Percentiles rank a stretch among this genome's conserved stretches.
phyloP scores from a whole-genome alignment of 441 rosid genomes.

The Arabidopsis lyrata region DNA sequence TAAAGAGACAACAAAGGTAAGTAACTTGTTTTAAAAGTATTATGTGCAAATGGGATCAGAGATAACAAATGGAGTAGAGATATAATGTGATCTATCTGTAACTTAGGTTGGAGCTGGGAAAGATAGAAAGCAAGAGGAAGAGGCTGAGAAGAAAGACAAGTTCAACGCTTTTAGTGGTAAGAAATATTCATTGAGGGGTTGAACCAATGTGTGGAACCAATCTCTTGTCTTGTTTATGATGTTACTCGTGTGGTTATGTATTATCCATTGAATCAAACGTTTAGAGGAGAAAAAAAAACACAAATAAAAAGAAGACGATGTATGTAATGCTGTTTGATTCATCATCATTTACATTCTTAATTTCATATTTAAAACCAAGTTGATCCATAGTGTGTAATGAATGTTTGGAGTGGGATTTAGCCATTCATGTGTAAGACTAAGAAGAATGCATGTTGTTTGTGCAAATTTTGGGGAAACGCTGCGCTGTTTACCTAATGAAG shows the following conservation, averaged over 20 bases:
- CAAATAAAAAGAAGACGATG: no score
- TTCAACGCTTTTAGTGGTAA: constrained; percentile 84
- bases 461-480: not conserved
- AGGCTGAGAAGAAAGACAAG: constrained; percentile 61
- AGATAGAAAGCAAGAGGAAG: constrained; percentile 51
- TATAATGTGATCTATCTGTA: not conserved
- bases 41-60: not conserved
- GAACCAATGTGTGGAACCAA: not conserved
- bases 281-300: no score
- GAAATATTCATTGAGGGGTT: constrained; percentile 80
- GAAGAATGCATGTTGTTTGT: not conserved
- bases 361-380: no score
- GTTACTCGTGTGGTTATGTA: no score
- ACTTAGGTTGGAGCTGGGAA: constrained; percentile 42
- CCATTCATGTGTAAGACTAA: not conserved
- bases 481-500: not conserved
- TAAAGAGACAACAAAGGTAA: not conserved
- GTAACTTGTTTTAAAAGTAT: no score
- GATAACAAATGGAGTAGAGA: not conserved
- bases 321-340: no score
- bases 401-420: no score
- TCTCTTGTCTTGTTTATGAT: no score
- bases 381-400: no score
- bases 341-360: no score
- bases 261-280: no score